Percentiles rank a stretch among this genome's conserved stretches.
These are phyloP conservation scores for Passiflora organensis DNA, from an alignment of 345 rosid species.

Conservation along the genomic window DNA sequence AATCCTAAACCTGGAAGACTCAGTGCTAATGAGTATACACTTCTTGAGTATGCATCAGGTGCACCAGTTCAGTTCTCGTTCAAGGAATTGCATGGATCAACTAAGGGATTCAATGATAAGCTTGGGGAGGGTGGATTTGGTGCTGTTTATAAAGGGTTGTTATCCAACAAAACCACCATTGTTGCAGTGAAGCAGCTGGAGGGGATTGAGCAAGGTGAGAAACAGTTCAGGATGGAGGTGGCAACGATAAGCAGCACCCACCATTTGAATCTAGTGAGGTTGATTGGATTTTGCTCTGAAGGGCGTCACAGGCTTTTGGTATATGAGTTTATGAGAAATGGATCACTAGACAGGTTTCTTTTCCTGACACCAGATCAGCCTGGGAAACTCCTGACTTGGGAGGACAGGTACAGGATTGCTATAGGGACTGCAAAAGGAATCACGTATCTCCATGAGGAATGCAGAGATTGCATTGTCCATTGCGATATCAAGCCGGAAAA, in stretches of 20 bases:
- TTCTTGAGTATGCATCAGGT: conserved; percentile 59
- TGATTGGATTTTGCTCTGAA: conserved; percentile 20
- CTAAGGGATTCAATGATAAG: conserved; percentile 21
- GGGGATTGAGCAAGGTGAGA: conserved; percentile 23
- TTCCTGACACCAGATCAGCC: conserved; percentile 2
- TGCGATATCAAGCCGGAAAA: conserved; percentile 24
- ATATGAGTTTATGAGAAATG: conserved; percentile 20
- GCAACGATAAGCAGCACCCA: conserved; percentile 22
- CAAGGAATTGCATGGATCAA: conserved; percentile 12
- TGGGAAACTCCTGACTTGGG: conserved; percentile 7
- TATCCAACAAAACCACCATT: conserved; percentile 4
- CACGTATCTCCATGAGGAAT: conserved; percentile 24
- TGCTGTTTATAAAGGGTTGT: conserved; percentile 15
- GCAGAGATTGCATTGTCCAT: conserved; percentile 22
- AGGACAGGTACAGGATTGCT: conserved; percentile 9
- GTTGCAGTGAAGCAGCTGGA: conserved; percentile 20
- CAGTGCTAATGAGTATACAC: conserved; percentile 39
- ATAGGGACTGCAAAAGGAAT: conserved; percentile 20
- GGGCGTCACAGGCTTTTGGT: conserved; percentile 20
- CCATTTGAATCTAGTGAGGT: conserved; percentile 19
- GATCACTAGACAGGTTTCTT: conserved; percentile 12
- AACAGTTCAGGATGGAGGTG: conserved; percentile 21
- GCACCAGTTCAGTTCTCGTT: conserved; percentile 25
- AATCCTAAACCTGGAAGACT: conserved; percentile 30
- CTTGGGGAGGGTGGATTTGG: conserved; percentile 22